These are phyloP conservation scores for Lentinula guzmanii DNA, from an alignment of 768 basidiomycete species.

Conservation along the genomic window DNA sequence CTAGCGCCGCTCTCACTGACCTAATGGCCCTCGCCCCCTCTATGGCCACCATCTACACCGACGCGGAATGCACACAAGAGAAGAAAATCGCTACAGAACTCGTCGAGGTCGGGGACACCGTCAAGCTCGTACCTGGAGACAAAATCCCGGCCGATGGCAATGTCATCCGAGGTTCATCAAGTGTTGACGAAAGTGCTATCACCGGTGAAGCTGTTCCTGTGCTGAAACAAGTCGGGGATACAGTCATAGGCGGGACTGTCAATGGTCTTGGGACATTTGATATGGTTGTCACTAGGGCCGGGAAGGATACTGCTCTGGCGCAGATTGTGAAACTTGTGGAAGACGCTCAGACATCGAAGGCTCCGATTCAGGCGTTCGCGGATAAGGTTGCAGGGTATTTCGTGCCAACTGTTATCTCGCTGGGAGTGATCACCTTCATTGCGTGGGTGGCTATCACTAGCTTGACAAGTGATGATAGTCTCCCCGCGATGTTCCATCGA, in stretches of 20 bases:
- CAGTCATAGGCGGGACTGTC: slow-evolving; percentile 94
- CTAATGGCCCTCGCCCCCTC: slow-evolving; percentile 93
- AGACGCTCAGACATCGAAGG: slow-evolving; percentile 96
- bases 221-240: slow-evolving; percentile 75
- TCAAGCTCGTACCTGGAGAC: slow-evolving; percentile 94
- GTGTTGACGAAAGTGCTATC: slow-evolving; percentile 92
- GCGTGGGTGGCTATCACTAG: slow-evolving; percentile 75
- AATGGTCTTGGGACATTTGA: slow-evolving; percentile 97
- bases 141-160: slow-evolving; percentile 95
- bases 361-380: slow-evolving; percentile 96
- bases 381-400: slow-evolving; percentile 94
- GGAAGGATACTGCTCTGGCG: slow-evolving; percentile 91
- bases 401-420: slow-evolving; percentile 84
- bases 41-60: slow-evolving; percentile 94
- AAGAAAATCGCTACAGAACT: slow-evolving; percentile 92
- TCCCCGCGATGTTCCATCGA: slow-evolving; percentile 82
- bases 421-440: slow-evolving; percentile 76
- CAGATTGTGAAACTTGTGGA: slow-evolving; percentile 97
- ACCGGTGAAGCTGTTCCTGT: slow-evolving; percentile 93
- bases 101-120: slow-evolving; percentile 87
- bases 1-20: slow-evolving; percentile 93
- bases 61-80: slow-evolving; percentile 74
- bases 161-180: slow-evolving; percentile 79
- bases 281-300: slow-evolving; percentile 92
- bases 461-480: slow-evolving; percentile 42